Evolutionary conservation across 345 rosid species (phyloP).

Genomic region (Aegle marmelos): DNA sequence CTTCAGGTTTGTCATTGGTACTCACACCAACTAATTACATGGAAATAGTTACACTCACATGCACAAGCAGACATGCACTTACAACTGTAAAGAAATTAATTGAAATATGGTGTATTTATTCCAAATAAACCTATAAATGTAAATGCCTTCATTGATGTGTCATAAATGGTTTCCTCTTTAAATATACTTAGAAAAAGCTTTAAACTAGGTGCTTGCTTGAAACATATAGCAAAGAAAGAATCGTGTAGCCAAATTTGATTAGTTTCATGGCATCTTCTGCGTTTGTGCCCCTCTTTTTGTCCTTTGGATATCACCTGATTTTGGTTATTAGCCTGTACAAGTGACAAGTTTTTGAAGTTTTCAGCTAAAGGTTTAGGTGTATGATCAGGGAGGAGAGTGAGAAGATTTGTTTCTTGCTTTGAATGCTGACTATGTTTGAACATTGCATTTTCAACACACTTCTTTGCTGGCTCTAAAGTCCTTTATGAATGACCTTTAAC

Average conservation of each 20-base stretch:
- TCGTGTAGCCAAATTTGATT: neutral
- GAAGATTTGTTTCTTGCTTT: neutral
- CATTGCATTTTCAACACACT: neutral
- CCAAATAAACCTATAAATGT: neutral
- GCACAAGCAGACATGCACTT: neutral
- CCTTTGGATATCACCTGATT: neutral
- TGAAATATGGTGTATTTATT: neutral
- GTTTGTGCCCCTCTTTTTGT: neutral
- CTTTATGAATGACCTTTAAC: neutral
- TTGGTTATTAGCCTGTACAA: neutral
- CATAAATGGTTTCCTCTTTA: neutral
- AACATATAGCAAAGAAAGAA: neutral
- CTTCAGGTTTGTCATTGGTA: conserved; percentile 62
- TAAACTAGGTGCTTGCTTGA: neutral
- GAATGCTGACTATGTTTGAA: neutral
- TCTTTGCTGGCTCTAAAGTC: neutral
- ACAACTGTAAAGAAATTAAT: neutral
- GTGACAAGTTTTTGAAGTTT: neutral
- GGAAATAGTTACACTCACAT: neutral
- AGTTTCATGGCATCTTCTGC: neutral
- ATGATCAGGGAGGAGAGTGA: too few relatives aligned
- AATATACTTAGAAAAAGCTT: neutral
- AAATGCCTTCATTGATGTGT: neutral
- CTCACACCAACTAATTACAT: neutral
- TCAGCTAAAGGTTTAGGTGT: neutral